These are phyloP conservation scores for Astragalus glycyphyllos DNA, from an alignment of 306 rosid species.

Conservation along the genomic window DNA sequence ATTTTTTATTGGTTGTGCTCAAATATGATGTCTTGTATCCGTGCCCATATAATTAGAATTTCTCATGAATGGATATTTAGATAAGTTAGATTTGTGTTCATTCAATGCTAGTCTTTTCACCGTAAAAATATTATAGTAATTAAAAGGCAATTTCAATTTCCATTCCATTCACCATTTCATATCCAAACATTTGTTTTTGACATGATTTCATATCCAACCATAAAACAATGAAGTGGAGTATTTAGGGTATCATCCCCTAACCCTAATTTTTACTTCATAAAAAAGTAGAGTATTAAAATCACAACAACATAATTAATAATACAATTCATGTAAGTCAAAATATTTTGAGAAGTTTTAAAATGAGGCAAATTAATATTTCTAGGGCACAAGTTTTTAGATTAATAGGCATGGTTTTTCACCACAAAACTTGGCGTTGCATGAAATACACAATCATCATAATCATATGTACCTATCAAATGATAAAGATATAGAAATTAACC, in stretches of 20 bases:
- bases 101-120: not conserved
- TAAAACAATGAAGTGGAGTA: no score
- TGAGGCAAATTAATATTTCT: not conserved
- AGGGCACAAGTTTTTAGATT: no score
- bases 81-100: no score
- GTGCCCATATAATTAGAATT: no score
- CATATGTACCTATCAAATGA: not conserved
- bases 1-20: no score
- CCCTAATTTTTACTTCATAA: no score
- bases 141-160: not conserved
- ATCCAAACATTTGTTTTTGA: not conserved
- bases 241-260: no score
- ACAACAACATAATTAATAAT: not conserved
- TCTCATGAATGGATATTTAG: no score
- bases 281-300: not conserved
- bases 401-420: no score
- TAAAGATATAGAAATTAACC: slow-evolving; percentile 49
- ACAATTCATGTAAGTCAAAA: not conserved
- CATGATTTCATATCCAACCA: no score
- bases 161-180: not conserved
- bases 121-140: not conserved
- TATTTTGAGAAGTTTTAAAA: not conserved
- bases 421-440: slow-evolving; percentile 1
- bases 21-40: no score
- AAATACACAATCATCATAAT: not conserved